Conservation (phyloP, 75 land plant species). For the Isoetes taiwanensis region DNA sequence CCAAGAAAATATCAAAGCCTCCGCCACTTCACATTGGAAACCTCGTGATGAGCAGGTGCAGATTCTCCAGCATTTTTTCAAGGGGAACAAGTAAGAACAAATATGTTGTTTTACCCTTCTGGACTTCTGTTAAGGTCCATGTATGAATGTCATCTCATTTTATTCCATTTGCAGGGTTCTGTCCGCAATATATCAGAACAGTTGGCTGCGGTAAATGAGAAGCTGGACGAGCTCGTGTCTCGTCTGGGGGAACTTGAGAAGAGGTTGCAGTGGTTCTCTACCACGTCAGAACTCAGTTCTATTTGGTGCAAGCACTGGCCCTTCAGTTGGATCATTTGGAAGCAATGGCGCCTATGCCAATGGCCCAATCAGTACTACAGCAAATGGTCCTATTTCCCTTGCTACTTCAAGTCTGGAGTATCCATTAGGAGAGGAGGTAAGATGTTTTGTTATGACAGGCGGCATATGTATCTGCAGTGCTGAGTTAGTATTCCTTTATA, state of each 20-base stretch:
- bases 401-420: too few relatives aligned
- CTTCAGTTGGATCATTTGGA: constrained; percentile 41
- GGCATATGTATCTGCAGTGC: too few relatives aligned
- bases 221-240: constrained; percentile 68
- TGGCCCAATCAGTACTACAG: too few relatives aligned
- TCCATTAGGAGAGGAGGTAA: too few relatives aligned
- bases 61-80: constrained; percentile 8
- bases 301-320: constrained; percentile 38
- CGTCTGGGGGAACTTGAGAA: constrained; percentile 56
- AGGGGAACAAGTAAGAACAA: not conserved
- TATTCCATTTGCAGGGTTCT: constrained; percentile 32
- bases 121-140: not conserved
- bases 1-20: not conserved
- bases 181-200: constrained; percentile 47
- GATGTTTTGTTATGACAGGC: too few relatives aligned
- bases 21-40: not conserved
- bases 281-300: constrained; percentile 26
- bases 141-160: too few relatives aligned
- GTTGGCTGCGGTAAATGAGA: constrained; percentile 60
- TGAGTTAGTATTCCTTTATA: too few relatives aligned
- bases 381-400: too few relatives aligned
- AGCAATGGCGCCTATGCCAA: too few relatives aligned
- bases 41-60: not conserved
- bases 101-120: not conserved
- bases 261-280: constrained; percentile 17